These are phyloP conservation scores for Xylariales sp. DNA, from an alignment of 2,329 filamentous ascomycete species.

Conservation along the genomic window DNA sequence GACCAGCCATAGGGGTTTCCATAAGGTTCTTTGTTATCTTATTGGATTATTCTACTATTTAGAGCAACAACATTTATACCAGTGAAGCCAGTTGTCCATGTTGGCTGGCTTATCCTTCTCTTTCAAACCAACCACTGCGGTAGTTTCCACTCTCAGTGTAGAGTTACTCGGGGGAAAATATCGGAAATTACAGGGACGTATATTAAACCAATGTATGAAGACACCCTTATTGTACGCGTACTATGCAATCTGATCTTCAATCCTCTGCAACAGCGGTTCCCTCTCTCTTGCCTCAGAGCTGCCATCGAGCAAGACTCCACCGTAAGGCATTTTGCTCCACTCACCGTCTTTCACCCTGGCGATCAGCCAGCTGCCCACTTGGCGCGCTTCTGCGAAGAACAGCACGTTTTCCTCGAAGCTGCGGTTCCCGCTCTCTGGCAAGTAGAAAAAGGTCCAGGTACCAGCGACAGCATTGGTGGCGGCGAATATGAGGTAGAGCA, in stretches of 20 bases:
- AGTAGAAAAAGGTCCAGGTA: constrained; percentile 44
- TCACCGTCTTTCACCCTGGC: constrained; percentile 46
- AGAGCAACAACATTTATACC: no score
- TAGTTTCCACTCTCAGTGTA: no score
- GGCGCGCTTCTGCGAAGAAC: constrained; percentile 50
- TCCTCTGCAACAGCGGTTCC: background rate
- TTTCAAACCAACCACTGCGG: no score
- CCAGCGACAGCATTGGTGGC: constrained; percentile 51
- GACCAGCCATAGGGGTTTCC: no score
- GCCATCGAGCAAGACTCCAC: constrained; percentile 3
- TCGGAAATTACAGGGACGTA: no score
- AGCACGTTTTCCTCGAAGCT: constrained; percentile 57
- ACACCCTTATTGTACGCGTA: no score
- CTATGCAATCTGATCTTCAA: constrained; percentile 3
- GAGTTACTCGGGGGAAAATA: no score
- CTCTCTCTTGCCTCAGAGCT: constrained; percentile 3
- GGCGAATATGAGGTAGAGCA: constrained; percentile 52
- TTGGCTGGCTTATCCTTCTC: no score
- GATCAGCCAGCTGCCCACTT: constrained; percentile 50
- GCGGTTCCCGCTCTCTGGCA: constrained; percentile 51
- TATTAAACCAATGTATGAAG: no score
- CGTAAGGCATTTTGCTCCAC: constrained; percentile 25
- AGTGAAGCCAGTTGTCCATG: no score
- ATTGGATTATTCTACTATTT: no score
- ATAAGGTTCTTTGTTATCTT: no score